phyloP scores from a whole-genome alignment of 192 early-diverging fungal species.

The Entomortierella beljakovae region DNA sequence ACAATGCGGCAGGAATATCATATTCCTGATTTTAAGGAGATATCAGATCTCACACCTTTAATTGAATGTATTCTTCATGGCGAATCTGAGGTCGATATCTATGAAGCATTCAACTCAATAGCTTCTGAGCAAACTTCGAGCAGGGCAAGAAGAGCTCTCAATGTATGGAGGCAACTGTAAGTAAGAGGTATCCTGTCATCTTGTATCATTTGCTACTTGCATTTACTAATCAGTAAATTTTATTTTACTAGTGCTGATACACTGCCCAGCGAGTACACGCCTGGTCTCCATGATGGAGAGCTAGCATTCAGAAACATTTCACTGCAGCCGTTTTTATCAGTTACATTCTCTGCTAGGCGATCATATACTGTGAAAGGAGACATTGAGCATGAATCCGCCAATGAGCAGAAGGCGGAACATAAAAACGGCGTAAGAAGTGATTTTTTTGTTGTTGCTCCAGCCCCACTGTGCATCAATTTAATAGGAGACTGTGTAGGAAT shows the following conservation, averaged over 20 bases:
- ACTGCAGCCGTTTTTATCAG: conserved; percentile 8
- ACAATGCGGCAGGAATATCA: no score
- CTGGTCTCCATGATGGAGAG: no score
- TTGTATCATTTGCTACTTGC: not conserved
- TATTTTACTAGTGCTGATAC: not conserved
- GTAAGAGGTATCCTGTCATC: not conserved
- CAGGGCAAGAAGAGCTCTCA: conserved; percentile 4
- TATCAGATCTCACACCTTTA: no score
- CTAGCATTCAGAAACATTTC: not conserved
- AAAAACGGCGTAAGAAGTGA: conserved; percentile 4
- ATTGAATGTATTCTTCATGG: no score
- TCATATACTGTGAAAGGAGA: not conserved
- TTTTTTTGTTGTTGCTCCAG: conserved; percentile 7
- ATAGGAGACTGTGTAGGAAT: conserved; percentile 3
- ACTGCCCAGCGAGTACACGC: not conserved
- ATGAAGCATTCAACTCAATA: no score
- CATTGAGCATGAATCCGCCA: conserved; percentile 11
- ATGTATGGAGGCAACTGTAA: conserved; percentile 9
- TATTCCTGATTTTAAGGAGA: no score
- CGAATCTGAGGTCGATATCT: no score
- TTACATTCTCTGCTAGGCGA: conserved; percentile 2
- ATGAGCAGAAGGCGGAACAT: conserved; percentile 4
- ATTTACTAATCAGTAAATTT: conserved; percentile 2
- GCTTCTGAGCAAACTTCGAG: no score
- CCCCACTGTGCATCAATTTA: not conserved